Evolutionary conservation across 2,329 filamentous ascomycete genomes (phyloP), one percentile per base, ranked within the genome.

Genomic region (Colletotrichum viniferum): DNA sequence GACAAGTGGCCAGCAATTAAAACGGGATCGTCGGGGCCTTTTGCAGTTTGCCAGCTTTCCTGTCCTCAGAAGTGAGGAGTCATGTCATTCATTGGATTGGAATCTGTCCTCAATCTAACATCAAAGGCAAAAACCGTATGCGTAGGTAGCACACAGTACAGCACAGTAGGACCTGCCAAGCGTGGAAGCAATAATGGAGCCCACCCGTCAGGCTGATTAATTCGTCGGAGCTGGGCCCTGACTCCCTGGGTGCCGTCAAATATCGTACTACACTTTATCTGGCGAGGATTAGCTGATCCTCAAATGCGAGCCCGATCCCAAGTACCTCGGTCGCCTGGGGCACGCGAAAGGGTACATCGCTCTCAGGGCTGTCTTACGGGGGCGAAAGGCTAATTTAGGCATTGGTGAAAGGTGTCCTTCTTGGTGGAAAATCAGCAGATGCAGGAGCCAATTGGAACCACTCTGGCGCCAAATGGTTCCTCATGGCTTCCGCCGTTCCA

Each of bases 381-480:
- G 63, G 58, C 43, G n/a, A 52, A 69, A 55, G 34, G 62, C 43
- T 34, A 60, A 55, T 65, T 63, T 68, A 48, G 56, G 38, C 68
- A 24, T 64, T 62, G 60, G 36, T 77, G 72, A 76, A 77, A 77
- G 73, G 72, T 77, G 77, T 75, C 77, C 77, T 71, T 71, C 71
- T 75, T 66, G 55, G 71, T 64, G 71, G 71, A 73, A 73, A 74
- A 77, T 78, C 76, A 78, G 76, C 76, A 77, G 76, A 77, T 77
- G 55, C 64, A 70, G 56, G 75, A 56, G 62, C 69, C 68, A 66
- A 66, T 68, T 73, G 69, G 70, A 30, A 69, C 73, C 73, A 76
- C 55, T 48, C 61, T 69, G 69, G 58, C 69, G 69, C 76, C 61
- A 67, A 70, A 52, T 52, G 43, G 43, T 52, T 52, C 43, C 43